Evolutionary conservation across 441 rosid species (phyloP).

Genomic region (Rhodomyrtus psidioides): DNA sequence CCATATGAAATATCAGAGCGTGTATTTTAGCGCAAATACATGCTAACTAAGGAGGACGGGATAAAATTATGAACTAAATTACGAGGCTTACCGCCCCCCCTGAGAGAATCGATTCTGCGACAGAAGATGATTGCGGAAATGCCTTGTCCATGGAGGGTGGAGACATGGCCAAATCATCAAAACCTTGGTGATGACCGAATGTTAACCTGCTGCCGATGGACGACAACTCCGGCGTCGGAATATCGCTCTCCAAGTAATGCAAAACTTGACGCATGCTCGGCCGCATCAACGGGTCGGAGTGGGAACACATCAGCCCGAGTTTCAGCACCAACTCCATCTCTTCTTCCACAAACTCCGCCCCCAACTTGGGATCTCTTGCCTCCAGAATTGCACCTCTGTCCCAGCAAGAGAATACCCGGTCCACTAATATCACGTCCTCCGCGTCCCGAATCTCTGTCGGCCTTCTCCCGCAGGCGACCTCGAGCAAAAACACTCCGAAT

Average conservation of each 20-base stretch:
- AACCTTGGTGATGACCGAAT: not conserved
- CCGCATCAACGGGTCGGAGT: conserved; percentile 12
- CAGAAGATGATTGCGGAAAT: not conserved
- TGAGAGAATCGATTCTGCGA: not conserved
- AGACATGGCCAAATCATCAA: not conserved
- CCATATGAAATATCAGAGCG: no score
- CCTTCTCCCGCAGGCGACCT: conserved; percentile 55
- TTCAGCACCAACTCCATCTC: conserved; percentile 54
- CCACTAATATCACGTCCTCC: conserved; percentile 25
- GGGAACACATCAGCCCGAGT: conserved; percentile 43
- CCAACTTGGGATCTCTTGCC: conserved; percentile 39
- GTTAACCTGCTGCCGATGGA: not conserved
- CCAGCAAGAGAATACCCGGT: conserved; percentile 42
- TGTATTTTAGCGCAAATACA: no score
- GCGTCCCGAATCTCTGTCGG: conserved; percentile 27
- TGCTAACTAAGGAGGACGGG: no score
- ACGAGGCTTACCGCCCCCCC: not conserved
- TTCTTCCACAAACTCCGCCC: conserved; percentile 22
- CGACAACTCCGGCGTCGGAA: not conserved
- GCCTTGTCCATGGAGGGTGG: not conserved
- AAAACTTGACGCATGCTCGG: not conserved
- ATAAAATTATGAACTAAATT: not conserved
- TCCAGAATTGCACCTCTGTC: conserved; percentile 25
- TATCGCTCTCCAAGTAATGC: not conserved
- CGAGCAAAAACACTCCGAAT: conserved; percentile 50